phyloP scores from a whole-genome alignment of 306 rosid species.

The Malus sylvestris region DNA sequence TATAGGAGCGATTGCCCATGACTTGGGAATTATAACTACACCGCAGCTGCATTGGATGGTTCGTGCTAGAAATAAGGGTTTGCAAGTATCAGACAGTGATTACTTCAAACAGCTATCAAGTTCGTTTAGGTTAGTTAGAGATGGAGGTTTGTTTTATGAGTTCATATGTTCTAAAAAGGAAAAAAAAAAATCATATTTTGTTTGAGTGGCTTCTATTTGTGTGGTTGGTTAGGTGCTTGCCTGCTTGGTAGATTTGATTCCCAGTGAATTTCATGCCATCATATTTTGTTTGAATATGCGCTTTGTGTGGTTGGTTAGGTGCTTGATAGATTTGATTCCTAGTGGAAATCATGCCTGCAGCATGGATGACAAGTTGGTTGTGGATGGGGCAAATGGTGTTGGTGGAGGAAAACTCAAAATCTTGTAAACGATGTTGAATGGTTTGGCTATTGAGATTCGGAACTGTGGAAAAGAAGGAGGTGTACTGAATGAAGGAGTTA shows the following conservation, averaged over 20 bases:
- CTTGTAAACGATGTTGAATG: conserved; percentile 43
- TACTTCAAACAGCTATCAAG: conserved; percentile 63
- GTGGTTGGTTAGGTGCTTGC: background rate
- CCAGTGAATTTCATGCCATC: too few species aligned
- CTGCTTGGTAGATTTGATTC: too few species aligned
- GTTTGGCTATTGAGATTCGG: conserved; percentile 57
- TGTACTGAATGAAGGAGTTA: conserved; percentile 78
- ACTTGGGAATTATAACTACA: conserved; percentile 79
- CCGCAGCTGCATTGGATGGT: conserved; percentile 96
- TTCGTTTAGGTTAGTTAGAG: conserved; percentile 60
- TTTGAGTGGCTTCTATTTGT: background rate
- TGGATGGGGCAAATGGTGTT: conserved; percentile 93
- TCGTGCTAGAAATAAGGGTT: conserved; percentile 58
- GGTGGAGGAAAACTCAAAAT: conserved; percentile 70
- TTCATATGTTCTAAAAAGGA: background rate
- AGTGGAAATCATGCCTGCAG: conserved; percentile 22
- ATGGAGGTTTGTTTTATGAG: background rate
- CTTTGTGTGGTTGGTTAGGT: conserved; percentile 52
- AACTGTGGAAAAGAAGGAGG: conserved; percentile 73
- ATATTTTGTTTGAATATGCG: background rate
- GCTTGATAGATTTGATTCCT: conserved; percentile 72
- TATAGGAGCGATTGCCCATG: conserved; percentile 54
- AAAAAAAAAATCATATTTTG: background rate
- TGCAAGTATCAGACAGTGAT: conserved; percentile 47
- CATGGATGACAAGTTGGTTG: conserved; percentile 41